These are phyloP conservation scores for Colletotrichum acutatum DNA, from an alignment of 2,329 filamentous ascomycete genomes.

Conservation along the genomic window DNA sequence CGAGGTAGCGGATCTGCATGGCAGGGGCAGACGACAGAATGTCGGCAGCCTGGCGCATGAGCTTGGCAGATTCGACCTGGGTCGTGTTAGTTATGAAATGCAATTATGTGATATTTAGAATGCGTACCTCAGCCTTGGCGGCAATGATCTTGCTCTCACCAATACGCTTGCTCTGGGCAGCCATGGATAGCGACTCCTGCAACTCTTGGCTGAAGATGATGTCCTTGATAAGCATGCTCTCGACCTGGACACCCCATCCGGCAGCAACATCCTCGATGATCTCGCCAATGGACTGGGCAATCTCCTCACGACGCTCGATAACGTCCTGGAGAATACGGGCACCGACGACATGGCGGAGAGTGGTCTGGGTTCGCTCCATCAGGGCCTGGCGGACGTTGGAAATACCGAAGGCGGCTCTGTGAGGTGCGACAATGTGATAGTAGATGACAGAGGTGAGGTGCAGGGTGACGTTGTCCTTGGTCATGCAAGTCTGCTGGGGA, in stretches of 20 bases:
- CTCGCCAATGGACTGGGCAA: conserved; percentile 93
- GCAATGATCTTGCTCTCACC: conserved; percentile 99
- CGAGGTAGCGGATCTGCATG: conserved; percentile 98
- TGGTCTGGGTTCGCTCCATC: conserved; percentile 97
- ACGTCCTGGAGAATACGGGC: conserved; percentile 97
- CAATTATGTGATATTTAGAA: neutral
- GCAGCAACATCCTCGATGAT: conserved; percentile 96
- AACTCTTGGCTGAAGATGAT: conserved; percentile 97
- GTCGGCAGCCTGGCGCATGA: conserved; percentile 93
- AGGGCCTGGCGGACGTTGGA: conserved; percentile 95
- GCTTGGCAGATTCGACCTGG: conserved; percentile 88
- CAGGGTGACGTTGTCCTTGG: conserved; percentile 97
- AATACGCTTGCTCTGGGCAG: conserved; percentile 97
- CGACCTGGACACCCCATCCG: conserved; percentile 95
- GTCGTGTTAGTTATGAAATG: conserved; percentile 15
- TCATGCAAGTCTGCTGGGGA: conserved; percentile 97
- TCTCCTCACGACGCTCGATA: conserved; percentile 97
- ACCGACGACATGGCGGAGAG: conserved; percentile 94
- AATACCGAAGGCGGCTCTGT: conserved; percentile 98
- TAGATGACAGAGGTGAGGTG: conserved; percentile 97
- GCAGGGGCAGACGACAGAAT: conserved; percentile 91
- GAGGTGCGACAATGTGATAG: conserved; percentile 95
- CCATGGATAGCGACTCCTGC: conserved; percentile 97
- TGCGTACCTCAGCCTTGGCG: conserved; percentile 81
- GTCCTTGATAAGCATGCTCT: conserved; percentile 99